Percentiles rank a stretch among this genome's conserved stretches.
Conservation (phyloP, 1,284 basidiomycete genomes). For the Agaricales sp. region DNA sequence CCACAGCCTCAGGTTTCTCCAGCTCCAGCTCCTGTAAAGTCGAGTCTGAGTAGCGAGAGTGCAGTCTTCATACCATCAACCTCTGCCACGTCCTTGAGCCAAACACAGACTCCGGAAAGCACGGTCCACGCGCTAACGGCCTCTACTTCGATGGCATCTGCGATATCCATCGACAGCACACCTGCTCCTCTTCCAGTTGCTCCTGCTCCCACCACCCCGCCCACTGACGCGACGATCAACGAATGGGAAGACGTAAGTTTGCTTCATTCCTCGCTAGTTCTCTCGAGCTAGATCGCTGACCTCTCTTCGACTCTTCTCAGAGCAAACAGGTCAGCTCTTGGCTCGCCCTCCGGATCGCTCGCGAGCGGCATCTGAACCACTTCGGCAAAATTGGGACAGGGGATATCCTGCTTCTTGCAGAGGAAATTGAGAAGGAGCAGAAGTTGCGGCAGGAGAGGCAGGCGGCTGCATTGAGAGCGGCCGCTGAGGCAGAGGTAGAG, state of each 20-base stretch:
- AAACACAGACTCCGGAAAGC: too few species aligned
- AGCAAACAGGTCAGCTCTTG: slow-evolving; percentile 65
- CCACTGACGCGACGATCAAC: background rate
- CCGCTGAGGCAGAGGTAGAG: too few species aligned
- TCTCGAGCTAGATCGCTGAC: too few species aligned
- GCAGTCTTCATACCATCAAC: too few species aligned
- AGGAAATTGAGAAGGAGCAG: slow-evolving; percentile 60
- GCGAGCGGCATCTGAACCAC: slow-evolving; percentile 59
- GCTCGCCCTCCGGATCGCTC: slow-evolving; percentile 68
- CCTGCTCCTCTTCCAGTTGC: background rate
- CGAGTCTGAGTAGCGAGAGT: too few species aligned
- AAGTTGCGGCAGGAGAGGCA: slow-evolving; percentile 22
- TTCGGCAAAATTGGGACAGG: slow-evolving; percentile 76
- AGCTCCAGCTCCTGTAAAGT: slow-evolving; percentile 9
- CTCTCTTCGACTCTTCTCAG: too few species aligned
- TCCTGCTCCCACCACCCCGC: background rate
- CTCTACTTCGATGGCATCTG: background rate
- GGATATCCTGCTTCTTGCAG: slow-evolving; percentile 49
- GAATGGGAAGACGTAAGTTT: background rate
- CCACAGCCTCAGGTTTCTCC: slow-evolving; percentile 11
- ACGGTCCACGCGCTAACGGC: background rate
- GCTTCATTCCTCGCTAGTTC: too few species aligned
- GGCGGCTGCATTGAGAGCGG: too few species aligned
- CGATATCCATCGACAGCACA: background rate
- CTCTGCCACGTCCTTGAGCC: too few species aligned